Conservation (phyloP, 768 basidiomycete species). For the Rhizopogon roseolus region DNA sequence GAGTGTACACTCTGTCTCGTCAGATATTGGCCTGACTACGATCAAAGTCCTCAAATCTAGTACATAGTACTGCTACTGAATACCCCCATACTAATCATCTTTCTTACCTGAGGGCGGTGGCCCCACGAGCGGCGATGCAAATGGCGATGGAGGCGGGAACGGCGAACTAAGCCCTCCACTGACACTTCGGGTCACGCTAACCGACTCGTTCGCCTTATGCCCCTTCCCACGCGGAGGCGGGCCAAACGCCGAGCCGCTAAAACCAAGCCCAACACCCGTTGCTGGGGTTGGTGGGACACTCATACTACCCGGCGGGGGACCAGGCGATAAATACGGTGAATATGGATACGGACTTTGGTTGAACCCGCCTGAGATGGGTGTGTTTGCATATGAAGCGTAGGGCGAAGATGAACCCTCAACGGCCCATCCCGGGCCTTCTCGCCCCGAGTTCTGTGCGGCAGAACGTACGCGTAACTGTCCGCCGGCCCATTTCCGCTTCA, state of each 20-base stretch:
- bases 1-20: too few relatives aligned
- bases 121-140: slow-evolving; percentile 16
- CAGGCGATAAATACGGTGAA: slow-evolving; percentile 26
- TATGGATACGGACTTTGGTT: slow-evolving; percentile 23
- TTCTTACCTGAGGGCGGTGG: slow-evolving; percentile 18
- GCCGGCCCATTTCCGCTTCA: slow-evolving; percentile 67
- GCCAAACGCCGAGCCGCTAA: slow-evolving; percentile 14
- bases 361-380: slow-evolving; percentile 28
- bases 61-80: not conserved
- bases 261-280: slow-evolving; percentile 20
- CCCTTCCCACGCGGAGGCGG: slow-evolving; percentile 10
- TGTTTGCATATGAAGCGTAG: slow-evolving; percentile 29
- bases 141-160: slow-evolving; percentile 19
- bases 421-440: slow-evolving; percentile 58
- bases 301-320: slow-evolving; percentile 30
- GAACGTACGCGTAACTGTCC: slow-evolving; percentile 56
- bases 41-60: not conserved
- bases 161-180: slow-evolving; percentile 9
- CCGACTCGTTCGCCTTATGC: slow-evolving; percentile 6
- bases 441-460: slow-evolving; percentile 20
- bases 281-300: slow-evolving; percentile 19
- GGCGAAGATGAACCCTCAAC: slow-evolving; percentile 44
- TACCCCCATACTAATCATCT: slow-evolving; percentile 17
- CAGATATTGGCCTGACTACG: too few relatives aligned
- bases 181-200: slow-evolving; percentile 5